phyloP scores from a whole-genome alignment of 805 yeast species.

The Metschnikowia matae region DNA sequence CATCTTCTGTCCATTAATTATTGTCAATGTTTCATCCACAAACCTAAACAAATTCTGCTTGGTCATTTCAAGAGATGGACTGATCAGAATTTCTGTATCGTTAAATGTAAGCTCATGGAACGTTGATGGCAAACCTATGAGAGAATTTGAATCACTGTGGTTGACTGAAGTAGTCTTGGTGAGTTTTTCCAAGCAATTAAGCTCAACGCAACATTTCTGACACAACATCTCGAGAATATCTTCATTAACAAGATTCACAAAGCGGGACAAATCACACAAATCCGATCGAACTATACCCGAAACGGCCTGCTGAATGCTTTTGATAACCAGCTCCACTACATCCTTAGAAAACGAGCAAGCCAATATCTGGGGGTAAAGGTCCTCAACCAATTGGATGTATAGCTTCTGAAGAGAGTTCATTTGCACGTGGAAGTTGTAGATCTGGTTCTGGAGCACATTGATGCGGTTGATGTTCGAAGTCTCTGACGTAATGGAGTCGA shows the following conservation, averaged over 20 bases:
- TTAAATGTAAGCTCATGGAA: conserved; percentile 27
- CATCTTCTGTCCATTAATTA: conserved; percentile 16
- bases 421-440: conserved; percentile 17
- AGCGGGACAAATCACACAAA: conserved; percentile 15
- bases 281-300: conserved; percentile 12
- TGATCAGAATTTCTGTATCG: conserved; percentile 32
- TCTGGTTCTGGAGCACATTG: conserved; percentile 21
- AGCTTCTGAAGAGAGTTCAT: conserved; percentile 7
- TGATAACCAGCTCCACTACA: conserved; percentile 1
- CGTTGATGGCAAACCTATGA: conserved; percentile 22
- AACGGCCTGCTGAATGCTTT: conserved; percentile 7
- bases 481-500: neutral
- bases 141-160: neutral
- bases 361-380: conserved; percentile 3
- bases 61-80: conserved; percentile 39
- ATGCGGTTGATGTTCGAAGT: conserved; percentile 16
- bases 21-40: conserved; percentile 16
- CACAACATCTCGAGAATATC: conserved; percentile 16
- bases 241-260: conserved; percentile 22
- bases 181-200: neutral
- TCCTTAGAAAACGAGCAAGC: conserved; percentile 4
- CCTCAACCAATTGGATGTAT: conserved; percentile 2
- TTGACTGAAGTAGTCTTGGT: neutral
- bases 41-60: conserved; percentile 26
- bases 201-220: conserved; percentile 1